Base-by-base conservation (phyloP, 148 eudicot species). In the Pouteria glomerata region DNA sequence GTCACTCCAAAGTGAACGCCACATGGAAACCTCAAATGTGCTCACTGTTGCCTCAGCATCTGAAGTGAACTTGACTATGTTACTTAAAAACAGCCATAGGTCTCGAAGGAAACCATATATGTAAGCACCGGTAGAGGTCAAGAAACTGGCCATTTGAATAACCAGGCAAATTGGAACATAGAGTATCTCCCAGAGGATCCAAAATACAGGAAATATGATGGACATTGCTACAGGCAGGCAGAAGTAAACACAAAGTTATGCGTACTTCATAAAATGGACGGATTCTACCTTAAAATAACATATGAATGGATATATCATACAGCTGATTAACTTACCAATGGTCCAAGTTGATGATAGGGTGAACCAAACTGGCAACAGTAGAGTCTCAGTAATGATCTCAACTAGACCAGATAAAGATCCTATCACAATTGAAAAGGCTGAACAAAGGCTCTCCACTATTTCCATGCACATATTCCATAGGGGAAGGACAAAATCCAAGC, bases 1-100 rank as follows among this genome's bases (percentile, higher is more conserved):
- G 79, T 95, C 99, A 66, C 84, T 87, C 96, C 97, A 95, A 60
- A 95, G 89, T 50, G 96, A 78, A 70, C 92, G 93, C 96, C 96
- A 89, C 75, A 89, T 59, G 27, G 99, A 89, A 80, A 83, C 87
- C 82, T 89, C 93, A 48, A 78, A 76, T 34, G 95, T 71, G 51
- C 78, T 83, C 47, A 88, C 91, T 66, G 97, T 88, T 45, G 92
- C 77, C 83, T 89, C 86, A 41, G 97, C 83, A 66, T 70, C 76
- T 69, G 93, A 89, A 57, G 91, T 82, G 56, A 95, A 73, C 55
- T 74, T 75, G 68, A 85, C 70, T 68, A 88, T 33, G 79, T 89
- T 71, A 73, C 89, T 81, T 39, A 77, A 37, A 65, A 85, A 78
- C 31, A 80, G 68, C 86, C 88, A 88, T 33, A 85, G 6, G 10